Evolutionary conservation across 805 yeast species (phyloP), one percentile per base, ranked within the genome.

Genomic region (Metschnikowia amazonensis): DNA sequence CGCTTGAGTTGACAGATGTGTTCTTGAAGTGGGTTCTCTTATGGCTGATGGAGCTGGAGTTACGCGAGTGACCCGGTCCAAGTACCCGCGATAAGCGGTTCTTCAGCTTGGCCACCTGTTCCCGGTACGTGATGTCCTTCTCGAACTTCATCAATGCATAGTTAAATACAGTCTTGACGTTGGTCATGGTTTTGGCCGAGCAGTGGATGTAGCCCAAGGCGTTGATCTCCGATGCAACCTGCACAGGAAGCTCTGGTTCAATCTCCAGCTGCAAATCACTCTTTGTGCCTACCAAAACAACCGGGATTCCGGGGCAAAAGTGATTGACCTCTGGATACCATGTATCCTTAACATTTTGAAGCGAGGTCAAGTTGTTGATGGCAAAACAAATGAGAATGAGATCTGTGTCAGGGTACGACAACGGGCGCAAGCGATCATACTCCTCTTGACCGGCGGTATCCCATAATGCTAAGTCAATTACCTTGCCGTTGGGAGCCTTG

Each of bases 391-490:
- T 70, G 46, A 90, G 68, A 14, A 89, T 64, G 1, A 89, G 67
- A 61, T 88, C 86, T 3, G 84, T 86, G 54, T 86, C 95, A 5
- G 90, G 84, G 59, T 88, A 88, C 35, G 85, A 75, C 39, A 89
- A 69, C 1, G 95, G 94, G 49, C 96, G 71, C 45, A 87, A 67
- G 43, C 95, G 69, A 60, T 84, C 90, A 59, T 85, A 86, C 62
- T 86, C 94, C 64, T 87, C 95, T 65, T 86, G 94, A 3, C 95
- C 94, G 0, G 95, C 95, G 0, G 95, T 86, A 60, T 88, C 96
- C 95, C 95, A 87, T 25, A 87, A 64, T 0, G 88, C 86, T 53
- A 88, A 64, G 58, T 84, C 89, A 17, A 84, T 72, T 65, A 86
- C 80, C 69, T 92, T 86, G 42, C 95, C 95, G 60, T 86, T 92